Evolutionary conservation across 139 green algal species (phyloP).

Genomic region (Closterium sp.): DNA sequence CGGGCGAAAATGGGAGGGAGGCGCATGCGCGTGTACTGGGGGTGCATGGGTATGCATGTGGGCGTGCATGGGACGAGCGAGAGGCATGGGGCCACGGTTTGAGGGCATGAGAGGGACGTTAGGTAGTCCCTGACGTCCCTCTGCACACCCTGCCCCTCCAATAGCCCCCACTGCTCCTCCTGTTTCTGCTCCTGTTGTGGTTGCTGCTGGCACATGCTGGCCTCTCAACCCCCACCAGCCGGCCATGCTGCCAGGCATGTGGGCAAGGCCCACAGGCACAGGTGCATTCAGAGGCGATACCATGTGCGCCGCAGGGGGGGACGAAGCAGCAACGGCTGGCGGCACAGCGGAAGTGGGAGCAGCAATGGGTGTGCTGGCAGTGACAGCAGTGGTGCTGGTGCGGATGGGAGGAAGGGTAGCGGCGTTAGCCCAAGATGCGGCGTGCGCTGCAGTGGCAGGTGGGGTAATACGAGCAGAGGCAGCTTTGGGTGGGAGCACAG

Average conservation of each 20-base stretch:
- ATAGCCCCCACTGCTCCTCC: not conserved
- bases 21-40: not conserved
- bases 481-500: not conserved
- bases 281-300: not conserved
- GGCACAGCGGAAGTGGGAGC: not conserved
- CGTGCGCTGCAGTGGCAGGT: not conserved
- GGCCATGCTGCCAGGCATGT: not conserved
- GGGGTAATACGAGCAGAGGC: not conserved
- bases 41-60: not conserved
- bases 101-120: not conserved
- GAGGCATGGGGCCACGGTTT: not conserved
- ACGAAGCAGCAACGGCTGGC: not conserved
- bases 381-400: not conserved
- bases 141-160: not conserved
- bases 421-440: not conserved
- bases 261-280: not conserved
- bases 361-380: not conserved
- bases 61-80: not conserved
- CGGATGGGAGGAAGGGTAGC: not conserved
- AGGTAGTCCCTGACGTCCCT: not conserved
- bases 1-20: not conserved
- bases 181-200: not conserved
- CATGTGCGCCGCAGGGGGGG: too few relatives aligned
- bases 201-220: not conserved
- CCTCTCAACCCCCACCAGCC: not conserved